phyloP scores from a whole-genome alignment of 2,329 filamentous ascomycete species.

The Albophoma yamanashiensis region DNA sequence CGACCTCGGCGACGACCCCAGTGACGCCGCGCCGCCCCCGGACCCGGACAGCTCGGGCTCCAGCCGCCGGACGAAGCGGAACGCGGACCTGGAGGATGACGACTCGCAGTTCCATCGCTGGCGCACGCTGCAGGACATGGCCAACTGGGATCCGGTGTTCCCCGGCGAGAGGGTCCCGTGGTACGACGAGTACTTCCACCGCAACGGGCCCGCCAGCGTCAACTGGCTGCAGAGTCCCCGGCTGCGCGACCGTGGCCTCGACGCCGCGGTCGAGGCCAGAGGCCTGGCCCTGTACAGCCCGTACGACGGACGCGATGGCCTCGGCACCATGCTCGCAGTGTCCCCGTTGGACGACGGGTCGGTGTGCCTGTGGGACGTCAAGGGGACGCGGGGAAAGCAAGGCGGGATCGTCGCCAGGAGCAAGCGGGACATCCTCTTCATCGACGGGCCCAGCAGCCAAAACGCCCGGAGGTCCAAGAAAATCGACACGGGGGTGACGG shows the following conservation, averaged over 20 bases:
- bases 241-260: slow-evolving; percentile 26
- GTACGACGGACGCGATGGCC: slow-evolving; percentile 35
- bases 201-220: slow-evolving; percentile 62
- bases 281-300: slow-evolving; percentile 59
- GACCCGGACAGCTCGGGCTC: not conserved
- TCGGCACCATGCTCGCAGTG: slow-evolving; percentile 45
- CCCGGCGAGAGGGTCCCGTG: slow-evolving; percentile 63
- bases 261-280: slow-evolving; percentile 52
- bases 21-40: slow-evolving; percentile 7
- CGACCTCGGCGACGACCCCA: slow-evolving; percentile 4
- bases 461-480: slow-evolving; percentile 44
- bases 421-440: slow-evolving; percentile 54
- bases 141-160: slow-evolving; percentile 77
- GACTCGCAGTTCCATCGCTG: slow-evolving; percentile 5
- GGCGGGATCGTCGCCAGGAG: slow-evolving; percentile 59
- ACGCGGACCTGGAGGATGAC: not conserved
- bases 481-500: slow-evolving; percentile 63
- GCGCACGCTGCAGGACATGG: slow-evolving; percentile 41
- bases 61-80: not conserved
- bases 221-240: slow-evolving; percentile 65
- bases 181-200: slow-evolving; percentile 83
- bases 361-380: slow-evolving; percentile 77
- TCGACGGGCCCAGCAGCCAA: slow-evolving; percentile 34
- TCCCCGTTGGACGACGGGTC: slow-evolving; percentile 79
- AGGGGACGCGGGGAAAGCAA: slow-evolving; percentile 38